Evolutionary conservation across 192 early-diverging fungal species (phyloP), one percentile per base, ranked within the genome.

Genomic region (Rhizoclosmatium sp.): DNA sequence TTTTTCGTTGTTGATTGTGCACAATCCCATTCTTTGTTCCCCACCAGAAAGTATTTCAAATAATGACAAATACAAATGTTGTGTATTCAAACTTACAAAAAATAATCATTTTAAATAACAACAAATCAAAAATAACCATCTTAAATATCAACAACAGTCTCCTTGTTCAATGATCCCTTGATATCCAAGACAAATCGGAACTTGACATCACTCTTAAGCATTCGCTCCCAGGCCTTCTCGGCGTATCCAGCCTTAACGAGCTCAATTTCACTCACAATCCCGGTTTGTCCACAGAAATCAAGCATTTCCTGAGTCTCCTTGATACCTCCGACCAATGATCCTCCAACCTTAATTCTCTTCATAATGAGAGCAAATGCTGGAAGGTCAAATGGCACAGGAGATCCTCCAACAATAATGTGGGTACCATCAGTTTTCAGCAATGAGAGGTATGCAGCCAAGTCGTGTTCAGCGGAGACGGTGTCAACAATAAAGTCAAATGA

Each of bases 391-490:
- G 71, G 78, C 44, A 64, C 62, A 47, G 68, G 78, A 39, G 54
- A 42, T 31, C 59, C 81, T 45, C 81, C 83, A 21, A 85, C 73
- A 46, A 85, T 49, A 41, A 82, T 67, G 21, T 80, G 31, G 1
- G 71, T 82, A 19, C 83, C 83, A 59, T 82, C 81, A 2, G 73
- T 56, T 4, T 47, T 66, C 42, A 85, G 69, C n/a, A 82, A 59
- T 16, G 40, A 39, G n/a, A 73, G 31, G 16, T 76, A 58, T 45
- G 78, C 54, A 10, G 58, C 71, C 1, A 80, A 40, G 41, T 68
- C 65, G 74, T 61, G 59, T 21, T 60, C 68, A 66, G 61, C 56
- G 40, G 72, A 65, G 31, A 80, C 79, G 23, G 79, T 81, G 47
- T 65, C 78, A 16, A 82, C 16, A n/a, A 82, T 75, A 41, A 82